phyloP scores from a whole-genome alignment of 768 basidiomycete genomes.

The Candolleomyces efflorescens region DNA sequence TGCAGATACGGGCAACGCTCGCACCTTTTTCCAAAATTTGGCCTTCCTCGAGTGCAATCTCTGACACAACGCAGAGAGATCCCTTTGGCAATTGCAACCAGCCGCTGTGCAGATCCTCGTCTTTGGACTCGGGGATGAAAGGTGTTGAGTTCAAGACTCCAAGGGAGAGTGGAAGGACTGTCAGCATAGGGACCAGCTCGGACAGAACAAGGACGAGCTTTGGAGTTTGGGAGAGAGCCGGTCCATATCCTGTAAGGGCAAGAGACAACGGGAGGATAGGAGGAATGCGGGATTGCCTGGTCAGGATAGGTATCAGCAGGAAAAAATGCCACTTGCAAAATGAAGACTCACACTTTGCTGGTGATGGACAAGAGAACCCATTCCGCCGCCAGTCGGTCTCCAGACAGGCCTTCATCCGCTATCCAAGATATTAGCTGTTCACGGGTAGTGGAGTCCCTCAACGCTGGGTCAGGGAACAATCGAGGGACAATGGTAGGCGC shows the following conservation, averaged over 20 bases:
- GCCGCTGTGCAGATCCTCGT: constrained; percentile 71
- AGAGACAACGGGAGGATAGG: constrained; percentile 66
- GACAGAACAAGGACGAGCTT: constrained; percentile 51
- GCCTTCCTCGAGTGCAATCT: constrained; percentile 67
- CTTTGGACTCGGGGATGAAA: constrained; percentile 65
- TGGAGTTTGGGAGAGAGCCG: constrained; percentile 36
- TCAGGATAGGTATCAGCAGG: constrained; percentile 1
- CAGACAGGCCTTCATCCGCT: constrained; percentile 61
- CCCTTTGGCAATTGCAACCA: constrained; percentile 68
- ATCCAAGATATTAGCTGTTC: constrained; percentile 68
- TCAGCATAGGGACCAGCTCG: constrained; percentile 53
- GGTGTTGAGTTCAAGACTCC: constrained; percentile 50
- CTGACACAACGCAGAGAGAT: constrained; percentile 57
- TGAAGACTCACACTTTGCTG: constrained; percentile 54
- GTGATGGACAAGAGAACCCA: constrained; percentile 64
- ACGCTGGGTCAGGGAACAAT: constrained; percentile 26
- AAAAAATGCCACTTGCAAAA: background rate
- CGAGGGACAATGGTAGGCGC: constrained; percentile 36
- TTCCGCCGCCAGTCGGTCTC: constrained; percentile 67
- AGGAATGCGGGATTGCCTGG: constrained; percentile 62
- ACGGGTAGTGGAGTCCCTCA: constrained; percentile 28
- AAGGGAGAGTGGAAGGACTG: constrained; percentile 57
- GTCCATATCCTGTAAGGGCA: constrained; percentile 55
- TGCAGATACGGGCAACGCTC: constrained; percentile 15
- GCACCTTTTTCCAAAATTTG: constrained; percentile 50